phyloP scores from a whole-genome alignment of 805 yeast genomes.

The Hanseniaspora jakobsenii region DNA sequence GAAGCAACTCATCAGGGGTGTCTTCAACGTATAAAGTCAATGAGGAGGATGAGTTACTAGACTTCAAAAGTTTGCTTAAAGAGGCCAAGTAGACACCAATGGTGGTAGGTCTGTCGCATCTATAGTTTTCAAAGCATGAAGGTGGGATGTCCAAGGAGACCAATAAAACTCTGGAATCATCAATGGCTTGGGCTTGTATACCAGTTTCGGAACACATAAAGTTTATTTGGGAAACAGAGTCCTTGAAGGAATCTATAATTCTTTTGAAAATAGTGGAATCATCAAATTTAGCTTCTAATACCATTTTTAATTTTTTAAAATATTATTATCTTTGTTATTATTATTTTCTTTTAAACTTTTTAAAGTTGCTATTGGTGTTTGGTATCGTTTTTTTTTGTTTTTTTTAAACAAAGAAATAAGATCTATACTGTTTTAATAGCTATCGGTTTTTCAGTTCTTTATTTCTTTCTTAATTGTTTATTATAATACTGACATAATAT shows the following conservation, averaged over 20 bases:
- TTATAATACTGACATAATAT: too few relatives aligned
- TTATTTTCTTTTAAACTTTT: too few relatives aligned
- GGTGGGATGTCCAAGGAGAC: constrained; percentile 79
- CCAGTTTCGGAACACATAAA: constrained; percentile 94
- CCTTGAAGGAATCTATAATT: constrained; percentile 86
- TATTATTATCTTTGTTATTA: too few relatives aligned
- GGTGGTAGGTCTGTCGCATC: constrained; percentile 89
- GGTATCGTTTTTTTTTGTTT: too few relatives aligned
- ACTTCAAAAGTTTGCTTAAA: constrained; percentile 74
- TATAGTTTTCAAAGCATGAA: constrained; percentile 78
- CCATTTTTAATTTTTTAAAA: constrained; percentile 29
- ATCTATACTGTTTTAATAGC: too few relatives aligned
- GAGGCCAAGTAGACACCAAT: constrained; percentile 83
- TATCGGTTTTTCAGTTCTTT: too few relatives aligned
- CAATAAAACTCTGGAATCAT: constrained; percentile 87
- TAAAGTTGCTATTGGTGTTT: too few relatives aligned
- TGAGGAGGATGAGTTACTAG: constrained; percentile 83
- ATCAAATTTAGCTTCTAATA: constrained; percentile 96
- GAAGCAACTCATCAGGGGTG: constrained; percentile 61
- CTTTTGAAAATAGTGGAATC: constrained; percentile 86
- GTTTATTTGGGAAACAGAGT: constrained; percentile 88
- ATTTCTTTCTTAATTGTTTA: too few relatives aligned
- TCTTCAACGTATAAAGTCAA: constrained; percentile 85
- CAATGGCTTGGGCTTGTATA: constrained; percentile 92
- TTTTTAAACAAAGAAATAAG: too few relatives aligned